These are phyloP conservation scores for Saturnispora kantuleensis DNA, from an alignment of 805 yeast species.

Conservation along the genomic window DNA sequence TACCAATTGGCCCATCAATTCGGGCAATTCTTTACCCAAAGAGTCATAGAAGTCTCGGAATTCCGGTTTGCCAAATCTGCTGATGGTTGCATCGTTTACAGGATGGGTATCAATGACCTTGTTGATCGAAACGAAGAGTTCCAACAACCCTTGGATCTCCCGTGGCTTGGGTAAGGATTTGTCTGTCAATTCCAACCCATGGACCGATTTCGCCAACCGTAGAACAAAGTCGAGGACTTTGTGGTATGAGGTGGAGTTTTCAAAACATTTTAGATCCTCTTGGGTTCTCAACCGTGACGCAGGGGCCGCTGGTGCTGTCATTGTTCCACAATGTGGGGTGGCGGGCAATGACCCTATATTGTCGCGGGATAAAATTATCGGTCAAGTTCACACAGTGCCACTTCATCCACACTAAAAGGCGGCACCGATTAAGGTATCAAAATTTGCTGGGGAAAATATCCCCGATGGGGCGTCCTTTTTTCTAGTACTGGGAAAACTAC, in stretches of 20 bases:
- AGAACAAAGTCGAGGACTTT: conserved; percentile 46
- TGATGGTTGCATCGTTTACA: conserved; percentile 51
- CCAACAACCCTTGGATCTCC: conserved; percentile 24
- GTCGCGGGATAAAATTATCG: too few relatives aligned
- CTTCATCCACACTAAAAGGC: too few relatives aligned
- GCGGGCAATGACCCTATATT: background rate
- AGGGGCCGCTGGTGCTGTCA: conserved; percentile 13
- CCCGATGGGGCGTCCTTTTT: too few relatives aligned
- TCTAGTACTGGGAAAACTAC: too few relatives aligned
- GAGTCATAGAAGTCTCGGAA: conserved; percentile 77
- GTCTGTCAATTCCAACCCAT: conserved; percentile 25
- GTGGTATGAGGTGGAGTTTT: conserved; percentile 37
- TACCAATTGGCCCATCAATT: conserved; percentile 17
- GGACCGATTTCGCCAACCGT: conserved; percentile 52
- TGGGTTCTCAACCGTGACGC: conserved; percentile 18
- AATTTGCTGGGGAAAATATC: too few relatives aligned
- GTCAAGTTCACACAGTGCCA: too few relatives aligned
- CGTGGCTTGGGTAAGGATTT: conserved; percentile 12
- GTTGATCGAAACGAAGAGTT: conserved; percentile 37
- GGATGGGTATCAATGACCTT: conserved; percentile 47
- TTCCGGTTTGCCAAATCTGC: conserved; percentile 88
- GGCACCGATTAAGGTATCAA: too few relatives aligned
- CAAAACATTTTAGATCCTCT: conserved; percentile 58
- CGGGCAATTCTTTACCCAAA: conserved; percentile 24
- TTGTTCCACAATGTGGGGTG: background rate